Conservation (phyloP, 192 early-diverging fungal genomes). For the Podila verticillata region DNA sequence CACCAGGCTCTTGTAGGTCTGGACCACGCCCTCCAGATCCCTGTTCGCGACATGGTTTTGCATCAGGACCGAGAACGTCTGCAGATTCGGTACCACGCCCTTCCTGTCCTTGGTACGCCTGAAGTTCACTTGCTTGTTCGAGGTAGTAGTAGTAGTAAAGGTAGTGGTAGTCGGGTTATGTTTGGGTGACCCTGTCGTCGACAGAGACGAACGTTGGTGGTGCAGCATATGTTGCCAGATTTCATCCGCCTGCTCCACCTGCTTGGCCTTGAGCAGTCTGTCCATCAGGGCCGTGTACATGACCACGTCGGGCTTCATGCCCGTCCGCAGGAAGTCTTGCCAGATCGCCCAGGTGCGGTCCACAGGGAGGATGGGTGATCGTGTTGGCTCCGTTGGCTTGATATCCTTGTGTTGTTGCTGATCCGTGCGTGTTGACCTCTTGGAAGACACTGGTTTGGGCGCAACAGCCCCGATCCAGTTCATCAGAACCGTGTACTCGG, state of each 20-base stretch:
- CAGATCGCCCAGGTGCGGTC: constrained; percentile 33
- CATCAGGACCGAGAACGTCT: constrained; percentile 43
- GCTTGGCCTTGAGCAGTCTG: constrained; percentile 24
- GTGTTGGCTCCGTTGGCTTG: neutral
- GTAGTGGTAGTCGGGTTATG: neutral
- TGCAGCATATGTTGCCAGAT: constrained; percentile 28
- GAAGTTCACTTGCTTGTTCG: neutral
- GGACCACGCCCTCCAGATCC: constrained; percentile 18
- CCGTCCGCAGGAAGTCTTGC: constrained; percentile 40
- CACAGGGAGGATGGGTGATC: neutral
- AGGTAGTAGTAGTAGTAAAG: neutral
- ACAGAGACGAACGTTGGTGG: neutral
- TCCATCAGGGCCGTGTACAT: constrained; percentile 31
- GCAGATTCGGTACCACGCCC: constrained; percentile 15
- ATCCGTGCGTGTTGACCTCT: neutral
- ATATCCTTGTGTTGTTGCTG: neutral
- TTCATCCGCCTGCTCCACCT: constrained; percentile 26
- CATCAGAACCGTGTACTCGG: constrained; percentile 37
- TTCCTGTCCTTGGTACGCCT: neutral
- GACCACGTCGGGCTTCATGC: constrained; percentile 47
- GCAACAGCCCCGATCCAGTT: constrained; percentile 26
- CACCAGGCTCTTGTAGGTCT: constrained; percentile 22
- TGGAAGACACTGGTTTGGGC: too few species aligned
- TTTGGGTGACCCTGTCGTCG: neutral
- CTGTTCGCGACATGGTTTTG: constrained; percentile 12